Evolutionary conservation across 2,329 filamentous ascomycete species (phyloP), one percentile per base, ranked within the genome.

Genomic region (Sporothrix sp.): DNA sequence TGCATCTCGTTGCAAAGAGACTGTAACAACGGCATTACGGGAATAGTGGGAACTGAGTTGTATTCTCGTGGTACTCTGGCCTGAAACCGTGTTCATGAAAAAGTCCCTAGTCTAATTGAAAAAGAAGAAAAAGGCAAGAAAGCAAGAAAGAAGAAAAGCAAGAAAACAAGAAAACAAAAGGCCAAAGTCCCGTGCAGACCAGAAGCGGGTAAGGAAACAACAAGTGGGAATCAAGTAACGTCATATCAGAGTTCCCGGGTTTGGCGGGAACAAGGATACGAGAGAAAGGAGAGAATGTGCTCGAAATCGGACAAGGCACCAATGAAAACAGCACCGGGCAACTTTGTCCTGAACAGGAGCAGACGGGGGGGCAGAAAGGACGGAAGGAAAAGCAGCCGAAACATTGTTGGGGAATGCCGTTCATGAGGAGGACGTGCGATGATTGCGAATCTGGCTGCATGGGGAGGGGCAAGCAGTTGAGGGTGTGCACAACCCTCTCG

Each of bases 151-250:
- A 42, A 36, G 30, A 13, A 16, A 16, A 23, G 18, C 7, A 10
- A 32, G 3, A 25, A 30, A 14, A 47, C 18, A 27, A 8, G 8
- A 40, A 6, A 33, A 14, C 27, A 11, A 18, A 36, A 38, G 25
- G 27, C 23, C 21, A 25, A 21, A 32, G 27, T 25, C 14, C 13
- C 11, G 14, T 28, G 8, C 13, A 39, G n/a, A 39, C 7, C 23
- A 21, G 11, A 16, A 35, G n/a, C 25, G n/a, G 27, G 21, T 7
- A n/a, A 25, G 21, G 11, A n/a, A 33, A 50, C 3, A 44, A 18
- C 28, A 38, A 18, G 44, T 48, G 51, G 46, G 51, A 52, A 50
- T 52, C 40, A 50, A 33, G 43, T 38, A 42, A 20, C 11, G 43
- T 13, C 43, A 30, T 20, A 16, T 36, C n/a, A 14, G n/a, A 36